A percentile compares a stretch with the other conserved stretches of the same genome.
Evolutionary conservation across 2,329 filamentous ascomycete genomes (phyloP).

Genomic region (Phaeosphaeriaceae sp.): DNA sequence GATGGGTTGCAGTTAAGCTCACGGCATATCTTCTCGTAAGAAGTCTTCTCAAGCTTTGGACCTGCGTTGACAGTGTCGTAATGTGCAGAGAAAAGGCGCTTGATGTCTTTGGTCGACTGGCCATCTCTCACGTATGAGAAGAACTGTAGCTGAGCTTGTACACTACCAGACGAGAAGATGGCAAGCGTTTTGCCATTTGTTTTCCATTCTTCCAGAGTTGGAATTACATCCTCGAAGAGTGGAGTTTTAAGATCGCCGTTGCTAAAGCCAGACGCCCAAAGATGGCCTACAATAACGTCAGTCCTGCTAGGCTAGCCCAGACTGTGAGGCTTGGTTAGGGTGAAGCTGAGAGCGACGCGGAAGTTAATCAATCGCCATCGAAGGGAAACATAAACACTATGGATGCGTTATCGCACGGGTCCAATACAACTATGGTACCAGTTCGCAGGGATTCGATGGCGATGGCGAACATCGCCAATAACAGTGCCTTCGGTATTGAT

Average conservation of each 20-base stretch:
- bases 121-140: slow-evolving; percentile 65
- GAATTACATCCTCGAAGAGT: slow-evolving; percentile 76
- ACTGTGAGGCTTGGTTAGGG: slow-evolving; percentile 6
- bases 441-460: slow-evolving; percentile 10
- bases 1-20: slow-evolving; percentile 53
- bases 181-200: slow-evolving; percentile 63
- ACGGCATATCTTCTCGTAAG: slow-evolving; percentile 70
- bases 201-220: slow-evolving; percentile 66
- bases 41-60: slow-evolving; percentile 69
- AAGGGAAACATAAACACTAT: background rate
- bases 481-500: slow-evolving; percentile 22
- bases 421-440: background rate
- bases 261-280: slow-evolving; percentile 78
- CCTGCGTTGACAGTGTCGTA: slow-evolving; percentile 85
- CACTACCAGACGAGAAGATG: slow-evolving; percentile 83
- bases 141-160: slow-evolving; percentile 79
- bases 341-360: slow-evolving; percentile 8
- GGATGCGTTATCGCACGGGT: slow-evolving; percentile 1
- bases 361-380: background rate
- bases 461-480: slow-evolving; percentile 34
- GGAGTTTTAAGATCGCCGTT: slow-evolving; percentile 73
- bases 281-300: slow-evolving; percentile 59
- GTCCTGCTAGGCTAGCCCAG: slow-evolving; percentile 15
- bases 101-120: slow-evolving; percentile 50
- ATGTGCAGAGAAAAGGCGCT: slow-evolving; percentile 44